phyloP scores from a whole-genome alignment of 208 protist genomes.

The Porcisia deanei region DNA sequence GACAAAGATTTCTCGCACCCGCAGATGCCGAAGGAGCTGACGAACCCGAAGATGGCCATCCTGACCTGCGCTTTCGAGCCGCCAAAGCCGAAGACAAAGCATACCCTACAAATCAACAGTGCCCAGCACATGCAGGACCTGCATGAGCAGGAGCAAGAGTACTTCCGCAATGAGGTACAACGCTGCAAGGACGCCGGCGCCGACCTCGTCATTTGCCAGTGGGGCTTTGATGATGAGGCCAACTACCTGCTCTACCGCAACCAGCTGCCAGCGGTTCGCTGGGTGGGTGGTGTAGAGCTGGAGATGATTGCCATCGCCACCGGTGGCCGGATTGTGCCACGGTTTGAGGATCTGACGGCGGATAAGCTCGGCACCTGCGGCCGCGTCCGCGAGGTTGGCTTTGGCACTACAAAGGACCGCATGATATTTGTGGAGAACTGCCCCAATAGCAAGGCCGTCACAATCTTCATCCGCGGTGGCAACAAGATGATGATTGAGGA shows the following conservation, averaged over 20 bases:
- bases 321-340: conserved; percentile 98
- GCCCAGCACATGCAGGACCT: conserved; percentile 96
- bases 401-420: conserved; percentile 98
- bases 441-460: conserved; percentile 98
- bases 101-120: conserved; percentile 97
- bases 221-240: conserved; percentile 99
- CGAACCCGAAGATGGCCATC: conserved; percentile 99
- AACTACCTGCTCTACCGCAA: conserved; percentile 99
- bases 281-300: conserved; percentile 99
- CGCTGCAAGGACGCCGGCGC: conserved; percentile 97
- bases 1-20: conserved; percentile 99
- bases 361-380: conserved; percentile 98
- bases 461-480: conserved; percentile 99
- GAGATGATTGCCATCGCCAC: conserved; percentile 99
- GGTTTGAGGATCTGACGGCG: conserved; percentile 98
- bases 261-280: conserved; percentile 99
- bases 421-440: conserved; percentile 99
- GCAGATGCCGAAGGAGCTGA: conserved; percentile 95
- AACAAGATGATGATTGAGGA: conserved; percentile 99
- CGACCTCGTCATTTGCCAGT: conserved; percentile 99
- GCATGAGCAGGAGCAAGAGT: conserved; percentile 97
- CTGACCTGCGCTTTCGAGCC: conserved; percentile 99
- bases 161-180: conserved; percentile 96
- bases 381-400: conserved; percentile 90
- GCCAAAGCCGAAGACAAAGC: conserved; percentile 99